Evolutionary conservation across 2,329 filamentous ascomycete genomes (phyloP), one percentile per base, ranked within the genome.

Genomic region (Neonectria hederae): DNA sequence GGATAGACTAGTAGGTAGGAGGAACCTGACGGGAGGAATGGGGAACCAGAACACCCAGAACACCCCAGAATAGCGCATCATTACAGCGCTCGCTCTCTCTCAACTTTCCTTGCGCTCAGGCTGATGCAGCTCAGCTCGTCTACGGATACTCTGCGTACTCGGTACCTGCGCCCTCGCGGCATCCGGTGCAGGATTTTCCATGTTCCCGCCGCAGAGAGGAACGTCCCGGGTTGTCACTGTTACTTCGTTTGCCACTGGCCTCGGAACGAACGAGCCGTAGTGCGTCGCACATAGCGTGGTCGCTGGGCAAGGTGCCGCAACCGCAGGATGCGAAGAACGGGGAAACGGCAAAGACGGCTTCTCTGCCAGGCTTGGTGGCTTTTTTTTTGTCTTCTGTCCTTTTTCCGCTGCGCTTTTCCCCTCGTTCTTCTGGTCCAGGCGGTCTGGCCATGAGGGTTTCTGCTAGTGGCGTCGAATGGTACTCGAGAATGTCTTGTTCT

Each of bases 191-290:
- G 32, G 14, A n/a, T 28, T 17, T 10, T 19, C n/a, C 14, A 7
- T n/a, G n/a, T n/a, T n/a, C n/a, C n/a, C n/a, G n/a, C n/a, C n/a
- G n/a, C n/a, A 17, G 55, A 35, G 46, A 35, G 45, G 14, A 26
- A 26, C 19, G n/a, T 52, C 42, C 55, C 11, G 26, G 24, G 14
- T 53, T 52, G 35, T 38, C 35, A 38, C 35, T 38, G 35, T 14
- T 17, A 38, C 35, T 7, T 13, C 14, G 4, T 17, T 38, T 17
- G 35, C 14, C 35, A 17, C 35, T 38, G 59, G 65, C 54, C 63
- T 72, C 70, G 70, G 70, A 72, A 73, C 65, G 59, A 65, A 59
- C 58, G 63, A 73, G 70, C 70, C 70, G 70, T 70, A 70, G 65
- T 63, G 61, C 61, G 61, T 63, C 52, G 55, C 61, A 63, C 55